These are phyloP conservation scores for Xerophyta viscosa DNA, from an alignment of 106 monocot species.

Conservation along the genomic window DNA sequence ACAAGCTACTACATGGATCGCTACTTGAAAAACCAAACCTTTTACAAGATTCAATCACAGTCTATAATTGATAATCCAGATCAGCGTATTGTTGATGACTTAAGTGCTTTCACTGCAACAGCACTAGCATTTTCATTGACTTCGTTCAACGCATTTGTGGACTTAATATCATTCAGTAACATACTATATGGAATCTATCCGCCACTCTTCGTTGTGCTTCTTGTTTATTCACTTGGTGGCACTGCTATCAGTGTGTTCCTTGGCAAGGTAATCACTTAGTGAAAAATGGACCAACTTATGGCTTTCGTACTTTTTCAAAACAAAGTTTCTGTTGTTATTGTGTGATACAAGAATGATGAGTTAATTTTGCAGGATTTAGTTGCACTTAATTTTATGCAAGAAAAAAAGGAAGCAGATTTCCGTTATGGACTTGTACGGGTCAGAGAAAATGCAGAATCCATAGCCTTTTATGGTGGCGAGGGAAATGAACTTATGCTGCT, in stretches of 20 bases:
- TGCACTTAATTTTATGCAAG: conserved; percentile 95
- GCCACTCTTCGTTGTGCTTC: conserved; percentile 84
- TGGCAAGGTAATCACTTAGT: conserved; percentile 74
- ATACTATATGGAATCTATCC: conserved; percentile 89
- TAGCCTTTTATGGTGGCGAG: conserved; percentile 98
- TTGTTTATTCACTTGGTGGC: conserved; percentile 92
- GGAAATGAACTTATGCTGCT: conserved; percentile 77
- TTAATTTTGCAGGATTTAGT: conserved; percentile 61
- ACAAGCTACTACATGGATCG: conserved; percentile 93
- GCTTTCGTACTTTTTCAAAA: not conserved
- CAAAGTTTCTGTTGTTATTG: no score
- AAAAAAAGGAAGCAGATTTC: conserved; percentile 99
- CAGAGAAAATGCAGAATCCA: conserved; percentile 99
- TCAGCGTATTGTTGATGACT: conserved; percentile 93
- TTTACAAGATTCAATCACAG: conserved; percentile 78
- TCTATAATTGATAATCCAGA: conserved; percentile 92
- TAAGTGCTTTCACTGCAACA: conserved; percentile 81
- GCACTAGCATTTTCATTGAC: conserved; percentile 87
- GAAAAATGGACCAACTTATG: no score
- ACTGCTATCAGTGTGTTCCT: conserved; percentile 84
- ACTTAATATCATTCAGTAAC: conserved; percentile 94
- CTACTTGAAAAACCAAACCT: conserved; percentile 70
- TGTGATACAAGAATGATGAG: no score
- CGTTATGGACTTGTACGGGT: conserved; percentile 90
- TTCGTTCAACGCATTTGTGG: conserved; percentile 80